These are phyloP conservation scores for Centaurea solstitialis DNA, from an alignment of 129 eudicot genomes.

Conservation along the genomic window DNA sequence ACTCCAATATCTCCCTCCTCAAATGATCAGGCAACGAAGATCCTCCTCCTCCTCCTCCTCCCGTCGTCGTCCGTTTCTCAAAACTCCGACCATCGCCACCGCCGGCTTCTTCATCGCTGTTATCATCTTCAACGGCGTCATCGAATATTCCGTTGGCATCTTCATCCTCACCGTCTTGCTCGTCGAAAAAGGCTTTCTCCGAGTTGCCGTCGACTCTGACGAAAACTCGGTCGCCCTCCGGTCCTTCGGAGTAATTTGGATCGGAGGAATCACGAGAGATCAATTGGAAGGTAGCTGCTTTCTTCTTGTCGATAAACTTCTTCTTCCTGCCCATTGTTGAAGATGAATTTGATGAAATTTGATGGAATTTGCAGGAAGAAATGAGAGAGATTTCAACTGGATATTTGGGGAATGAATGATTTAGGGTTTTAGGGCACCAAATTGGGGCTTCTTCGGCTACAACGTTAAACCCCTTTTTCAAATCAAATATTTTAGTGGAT, in stretches of 20 bases:
- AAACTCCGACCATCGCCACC: slow-evolving; percentile 32
- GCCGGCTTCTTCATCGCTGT: slow-evolving; percentile 29
- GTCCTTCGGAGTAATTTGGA: slow-evolving; percentile 60
- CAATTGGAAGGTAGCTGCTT: slow-evolving; percentile 80
- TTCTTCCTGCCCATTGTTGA: slow-evolving; percentile 65
- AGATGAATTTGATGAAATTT: neutral
- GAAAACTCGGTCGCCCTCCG: slow-evolving; percentile 73
- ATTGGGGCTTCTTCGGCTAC: slow-evolving; percentile 25
- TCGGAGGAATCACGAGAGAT: slow-evolving; percentile 85
- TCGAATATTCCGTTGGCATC: slow-evolving; percentile 43
- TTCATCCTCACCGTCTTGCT: slow-evolving; percentile 28
- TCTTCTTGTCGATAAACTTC: slow-evolving; percentile 93
- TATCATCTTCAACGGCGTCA: slow-evolving; percentile 76
- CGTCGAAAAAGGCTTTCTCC: slow-evolving; percentile 44
- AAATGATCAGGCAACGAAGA: slow-evolving; percentile 64
- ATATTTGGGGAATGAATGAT: neutral
- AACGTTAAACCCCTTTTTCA: slow-evolving; percentile 3
- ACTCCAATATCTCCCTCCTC: slow-evolving; percentile 81
- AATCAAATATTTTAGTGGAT: neutral
- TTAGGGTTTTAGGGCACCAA: slow-evolving; percentile 31
- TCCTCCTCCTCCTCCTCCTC: slow-evolving; percentile 24
- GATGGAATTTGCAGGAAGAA: slow-evolving; percentile 2
- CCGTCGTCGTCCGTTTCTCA: slow-evolving; percentile 20
- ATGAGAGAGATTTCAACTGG: neutral
- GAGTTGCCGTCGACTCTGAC: slow-evolving; percentile 80